phyloP scores from a whole-genome alignment of 2,329 filamentous ascomycete genomes.

The Colletotrichum scovillei region DNA sequence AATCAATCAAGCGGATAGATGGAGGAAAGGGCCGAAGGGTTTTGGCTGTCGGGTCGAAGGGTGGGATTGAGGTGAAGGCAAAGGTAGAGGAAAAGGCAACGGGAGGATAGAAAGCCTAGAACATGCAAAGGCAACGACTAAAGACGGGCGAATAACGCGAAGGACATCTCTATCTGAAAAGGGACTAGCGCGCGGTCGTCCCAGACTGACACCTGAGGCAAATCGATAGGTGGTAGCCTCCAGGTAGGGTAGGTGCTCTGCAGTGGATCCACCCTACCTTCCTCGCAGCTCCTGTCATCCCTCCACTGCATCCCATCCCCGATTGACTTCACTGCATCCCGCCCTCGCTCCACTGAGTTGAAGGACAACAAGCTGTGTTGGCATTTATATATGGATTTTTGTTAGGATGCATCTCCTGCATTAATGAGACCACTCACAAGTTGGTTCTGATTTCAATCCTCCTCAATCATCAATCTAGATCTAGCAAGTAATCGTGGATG shows the following conservation, averaged over 20 bases:
- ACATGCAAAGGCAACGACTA: neutral
- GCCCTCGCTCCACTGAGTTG: neutral
- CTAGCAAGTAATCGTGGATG: neutral
- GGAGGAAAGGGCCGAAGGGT: neutral
- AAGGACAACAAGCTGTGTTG: neutral
- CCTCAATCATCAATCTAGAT: neutral
- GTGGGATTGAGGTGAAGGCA: neutral
- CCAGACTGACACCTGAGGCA: neutral
- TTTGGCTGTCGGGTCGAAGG: neutral
- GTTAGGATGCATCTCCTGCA: neutral
- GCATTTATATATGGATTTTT: neutral
- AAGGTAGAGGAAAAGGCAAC: neutral
- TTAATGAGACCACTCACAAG: neutral
- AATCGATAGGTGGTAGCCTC: neutral
- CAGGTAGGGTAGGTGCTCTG: neutral
- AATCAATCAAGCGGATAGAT: neutral
- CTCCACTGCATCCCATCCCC: neutral
- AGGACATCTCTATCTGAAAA: neutral
- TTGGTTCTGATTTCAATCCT: neutral
- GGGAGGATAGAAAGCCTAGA: slow-evolving; percentile 7
- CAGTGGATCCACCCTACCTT: neutral
- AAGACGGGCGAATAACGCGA: neutral
- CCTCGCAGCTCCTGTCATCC: neutral
- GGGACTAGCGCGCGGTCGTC: neutral
- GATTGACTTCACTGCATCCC: neutral